A percentile compares a stretch with the other conserved stretches of the same genome.
These are phyloP conservation scores for Cucurbita argyrosperma DNA, from an alignment of 306 rosid genomes.

Conservation along the genomic window DNA sequence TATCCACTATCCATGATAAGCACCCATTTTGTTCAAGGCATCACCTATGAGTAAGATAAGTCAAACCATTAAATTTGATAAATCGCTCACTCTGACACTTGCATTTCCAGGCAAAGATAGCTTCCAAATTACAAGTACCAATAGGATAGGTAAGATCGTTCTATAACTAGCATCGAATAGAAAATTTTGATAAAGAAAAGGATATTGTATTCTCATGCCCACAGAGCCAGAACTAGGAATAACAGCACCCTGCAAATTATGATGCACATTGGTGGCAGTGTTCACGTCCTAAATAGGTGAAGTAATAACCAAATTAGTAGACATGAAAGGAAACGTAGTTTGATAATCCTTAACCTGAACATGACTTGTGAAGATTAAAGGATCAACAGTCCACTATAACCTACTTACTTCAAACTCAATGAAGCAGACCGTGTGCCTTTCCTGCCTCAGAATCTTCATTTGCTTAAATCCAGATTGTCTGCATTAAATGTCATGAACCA, in stretches of 20 bases:
- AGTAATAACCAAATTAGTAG: neutral
- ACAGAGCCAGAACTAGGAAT: slow-evolving; percentile 96
- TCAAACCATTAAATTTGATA: neutral
- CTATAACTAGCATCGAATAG: neutral
- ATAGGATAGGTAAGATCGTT: neutral
- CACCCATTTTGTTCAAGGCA: neutral
- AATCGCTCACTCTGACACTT: neutral
- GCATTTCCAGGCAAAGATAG: neutral
- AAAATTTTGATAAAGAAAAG: slow-evolving; percentile 23
- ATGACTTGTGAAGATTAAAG: neutral
- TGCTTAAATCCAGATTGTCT: slow-evolving; percentile 99
- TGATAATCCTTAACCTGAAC: neutral
- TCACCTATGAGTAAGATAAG: neutral
- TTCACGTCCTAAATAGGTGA: slow-evolving; percentile 63
- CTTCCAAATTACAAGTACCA: neutral
- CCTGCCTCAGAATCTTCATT: slow-evolving; percentile 97
- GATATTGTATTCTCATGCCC: slow-evolving; percentile 99
- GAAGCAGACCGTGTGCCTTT: slow-evolving; percentile 98
- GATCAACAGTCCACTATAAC: neutral
- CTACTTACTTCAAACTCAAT: slow-evolving; percentile 92
- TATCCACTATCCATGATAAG: neutral
- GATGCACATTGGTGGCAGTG: slow-evolving; percentile 85
- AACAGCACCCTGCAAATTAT: slow-evolving; percentile 90
- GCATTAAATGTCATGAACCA: slow-evolving; percentile 18
- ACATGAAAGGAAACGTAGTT: neutral